phyloP scores from a whole-genome alignment of 2,329 filamentous ascomycete genomes.

The Pezicula neosporulosa region DNA sequence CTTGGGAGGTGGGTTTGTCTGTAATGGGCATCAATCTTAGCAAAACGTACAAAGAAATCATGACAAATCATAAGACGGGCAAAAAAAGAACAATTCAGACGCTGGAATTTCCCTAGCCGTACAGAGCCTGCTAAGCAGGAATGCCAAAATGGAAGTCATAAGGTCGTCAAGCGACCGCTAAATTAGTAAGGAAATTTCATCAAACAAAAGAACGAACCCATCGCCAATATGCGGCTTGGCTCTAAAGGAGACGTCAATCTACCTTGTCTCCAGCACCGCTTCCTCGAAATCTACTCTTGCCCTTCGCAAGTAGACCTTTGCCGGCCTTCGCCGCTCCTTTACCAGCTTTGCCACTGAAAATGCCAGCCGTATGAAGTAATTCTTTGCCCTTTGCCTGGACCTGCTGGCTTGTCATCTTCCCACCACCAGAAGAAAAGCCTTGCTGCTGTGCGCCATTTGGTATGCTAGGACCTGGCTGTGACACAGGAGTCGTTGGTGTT shows the following conservation, averaged over 20 bases:
- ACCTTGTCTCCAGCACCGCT: conserved; percentile 76
- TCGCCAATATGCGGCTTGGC: conserved; percentile 26
- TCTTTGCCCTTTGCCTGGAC: conserved; percentile 75
- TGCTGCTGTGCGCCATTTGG: conserved; percentile 21
- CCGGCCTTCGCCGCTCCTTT: conserved; percentile 65
- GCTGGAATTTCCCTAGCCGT: conserved; percentile 28
- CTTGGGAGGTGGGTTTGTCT: conserved; percentile 32
- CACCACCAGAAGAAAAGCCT: conserved; percentile 17
- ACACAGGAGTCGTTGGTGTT: conserved; percentile 14
- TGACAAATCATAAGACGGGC: conserved; percentile 20
- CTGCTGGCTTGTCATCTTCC: conserved; percentile 30
- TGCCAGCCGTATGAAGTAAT: conserved; percentile 76
- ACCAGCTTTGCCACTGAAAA: conserved; percentile 63
- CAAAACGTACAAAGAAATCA: conserved; percentile 26
- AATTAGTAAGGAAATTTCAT: conserved; percentile 21
- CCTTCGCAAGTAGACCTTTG: conserved; percentile 87
- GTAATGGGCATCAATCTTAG: conserved; percentile 28
- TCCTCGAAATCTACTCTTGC: conserved; percentile 71
- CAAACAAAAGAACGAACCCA: conserved; percentile 22
- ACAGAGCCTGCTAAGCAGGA: conserved; percentile 28
- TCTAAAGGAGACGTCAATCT: conserved; percentile 56
- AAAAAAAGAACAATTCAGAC: conserved; percentile 17
- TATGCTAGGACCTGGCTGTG: conserved; percentile 13
- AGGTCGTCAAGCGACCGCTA: conserved; percentile 11
- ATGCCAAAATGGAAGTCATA: conserved; percentile 17